Evolutionary conservation across 768 basidiomycete genomes (phyloP), one percentile per base, ranked within the genome.

Genomic region (Boletus speciosus): DNA sequence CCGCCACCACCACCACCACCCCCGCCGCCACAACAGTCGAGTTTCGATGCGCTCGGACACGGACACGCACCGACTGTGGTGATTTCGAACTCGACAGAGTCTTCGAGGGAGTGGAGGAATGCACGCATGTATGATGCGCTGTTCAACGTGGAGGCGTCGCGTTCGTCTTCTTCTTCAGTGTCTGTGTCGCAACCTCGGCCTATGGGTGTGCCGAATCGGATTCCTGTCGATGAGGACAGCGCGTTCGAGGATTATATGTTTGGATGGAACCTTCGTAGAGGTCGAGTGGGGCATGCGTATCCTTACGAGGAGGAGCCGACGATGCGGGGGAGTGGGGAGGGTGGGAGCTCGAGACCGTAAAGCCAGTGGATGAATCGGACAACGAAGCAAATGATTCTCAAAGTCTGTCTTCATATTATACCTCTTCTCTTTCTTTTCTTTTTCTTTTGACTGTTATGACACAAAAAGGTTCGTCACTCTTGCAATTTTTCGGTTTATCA

Each of bases 181-280:
- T 50, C 64, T 12, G 31, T 31, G 2, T 15, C 61, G 25, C 47
- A 23, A 16, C 16, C 57, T 9, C 57, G 52, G 7, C 64, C 64
- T 2, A 44, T 51, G 47, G 50, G 62, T 10, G 35, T 67, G 19
- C 29, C 52, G 47, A 55, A 44, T 15, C 65, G 66, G 19, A 37
- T 67, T 42, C 65, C 63, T 0, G 42, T 64, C 8, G 57, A 66
- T 0, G 65, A 67, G 32, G 64, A 65, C 6, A 35, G 40, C 10
- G 6, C 38, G 41, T 57, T 60, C 19, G 64, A 66, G 2, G 64
- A 65, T 0, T 46, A 37, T 23, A 35, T 52, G 47, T 58, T 61
- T 54, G 56, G 58, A 15, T 64, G 63, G 63, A 16, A 31, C 8
- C 3, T 37, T 14, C 51, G 44, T 0, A 23, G 56, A 5, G 25